A percentile compares a stretch with the other conserved stretches of the same genome.
Evolutionary conservation across 148 eudicot species (phyloP).

Genomic region (Camellia granthamiana): DNA sequence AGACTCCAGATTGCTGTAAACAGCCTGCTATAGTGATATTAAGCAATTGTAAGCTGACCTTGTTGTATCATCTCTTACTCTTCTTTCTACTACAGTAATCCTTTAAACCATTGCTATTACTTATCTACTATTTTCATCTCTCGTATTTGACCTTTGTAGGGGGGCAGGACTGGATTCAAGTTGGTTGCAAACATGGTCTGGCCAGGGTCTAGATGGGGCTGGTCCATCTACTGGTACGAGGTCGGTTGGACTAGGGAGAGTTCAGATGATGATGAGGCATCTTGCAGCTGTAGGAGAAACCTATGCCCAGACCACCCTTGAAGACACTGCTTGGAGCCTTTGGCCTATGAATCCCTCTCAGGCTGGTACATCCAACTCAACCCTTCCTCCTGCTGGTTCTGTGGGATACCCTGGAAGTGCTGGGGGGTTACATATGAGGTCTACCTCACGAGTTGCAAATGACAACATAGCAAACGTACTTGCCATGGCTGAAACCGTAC

Average conservation of each 20-base stretch:
- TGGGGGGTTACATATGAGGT: constrained; percentile 49
- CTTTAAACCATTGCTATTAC: neutral
- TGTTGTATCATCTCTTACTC: neutral
- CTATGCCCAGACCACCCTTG: constrained; percentile 84
- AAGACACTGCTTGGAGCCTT: constrained; percentile 81
- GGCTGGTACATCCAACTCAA: constrained; percentile 62
- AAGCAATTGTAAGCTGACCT: neutral
- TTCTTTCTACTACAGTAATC: neutral
- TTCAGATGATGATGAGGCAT: constrained; percentile 98
- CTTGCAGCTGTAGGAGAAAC: constrained; percentile 96
- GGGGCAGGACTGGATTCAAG: constrained; percentile 59
- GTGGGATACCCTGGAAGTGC: constrained; percentile 39
- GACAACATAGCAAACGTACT: constrained; percentile 68
- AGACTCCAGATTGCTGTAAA: neutral
- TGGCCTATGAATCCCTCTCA: constrained; percentile 80
- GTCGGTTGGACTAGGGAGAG: constrained; percentile 67
- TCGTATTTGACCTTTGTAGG: constrained; percentile 30
- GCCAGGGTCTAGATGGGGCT: constrained; percentile 78
- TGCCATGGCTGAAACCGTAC: constrained; percentile 93
- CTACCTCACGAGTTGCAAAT: constrained; percentile 47
- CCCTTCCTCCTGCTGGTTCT: constrained; percentile 41
- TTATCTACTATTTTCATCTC: neutral
- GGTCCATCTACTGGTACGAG: constrained; percentile 72
- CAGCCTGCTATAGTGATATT: neutral
- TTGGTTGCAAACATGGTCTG: constrained; percentile 67